Percentiles rank a stretch among this genome's conserved stretches.
These are phyloP conservation scores for Nothophytophthora sp. DNA, from an alignment of 352 stramenopile genomes.

Conservation along the genomic window DNA sequence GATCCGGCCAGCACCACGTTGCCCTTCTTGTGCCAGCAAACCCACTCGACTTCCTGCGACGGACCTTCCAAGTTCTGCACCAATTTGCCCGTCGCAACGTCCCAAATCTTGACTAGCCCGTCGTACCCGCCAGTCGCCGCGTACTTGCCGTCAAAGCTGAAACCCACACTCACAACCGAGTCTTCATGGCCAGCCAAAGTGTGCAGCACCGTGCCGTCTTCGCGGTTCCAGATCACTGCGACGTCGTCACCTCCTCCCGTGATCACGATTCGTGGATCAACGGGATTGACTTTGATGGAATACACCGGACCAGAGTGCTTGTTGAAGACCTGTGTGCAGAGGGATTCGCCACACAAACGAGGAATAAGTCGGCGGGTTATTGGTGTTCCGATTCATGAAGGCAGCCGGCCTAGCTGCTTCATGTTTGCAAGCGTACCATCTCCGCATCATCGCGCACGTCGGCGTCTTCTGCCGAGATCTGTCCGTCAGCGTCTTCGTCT, in stretches of 20 bases:
- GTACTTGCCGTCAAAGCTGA: slow-evolving; percentile 89
- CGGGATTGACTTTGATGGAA: slow-evolving; percentile 77
- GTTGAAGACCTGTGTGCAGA: slow-evolving; percentile 80
- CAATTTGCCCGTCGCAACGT: slow-evolving; percentile 77
- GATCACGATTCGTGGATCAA: slow-evolving; percentile 80
- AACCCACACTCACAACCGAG: slow-evolving; percentile 82
- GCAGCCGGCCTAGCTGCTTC: too few species aligned
- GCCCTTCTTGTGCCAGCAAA: slow-evolving; percentile 91
- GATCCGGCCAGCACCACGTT: slow-evolving; percentile 90
- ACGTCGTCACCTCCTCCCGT: slow-evolving; percentile 86
- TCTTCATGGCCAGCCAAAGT: slow-evolving; percentile 79
- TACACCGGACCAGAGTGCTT: slow-evolving; percentile 83
- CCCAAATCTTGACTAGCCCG: slow-evolving; percentile 89
- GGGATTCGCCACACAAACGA: slow-evolving; percentile 2
- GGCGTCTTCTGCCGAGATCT: slow-evolving; percentile 63
- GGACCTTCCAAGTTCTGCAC: slow-evolving; percentile 86
- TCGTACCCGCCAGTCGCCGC: slow-evolving; percentile 87
- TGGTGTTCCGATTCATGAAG: too few species aligned
- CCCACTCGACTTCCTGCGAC: slow-evolving; percentile 91
- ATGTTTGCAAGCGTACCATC: slow-evolving; percentile 55
- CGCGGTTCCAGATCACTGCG: slow-evolving; percentile 86
- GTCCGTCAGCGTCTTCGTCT: slow-evolving; percentile 55
- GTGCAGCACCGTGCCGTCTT: slow-evolving; percentile 79
- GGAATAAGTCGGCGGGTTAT: neutral
- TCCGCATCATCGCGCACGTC: slow-evolving; percentile 76